Conservation (phyloP, 192 early-diverging fungal genomes). For the Coemansia sp. region DNA sequence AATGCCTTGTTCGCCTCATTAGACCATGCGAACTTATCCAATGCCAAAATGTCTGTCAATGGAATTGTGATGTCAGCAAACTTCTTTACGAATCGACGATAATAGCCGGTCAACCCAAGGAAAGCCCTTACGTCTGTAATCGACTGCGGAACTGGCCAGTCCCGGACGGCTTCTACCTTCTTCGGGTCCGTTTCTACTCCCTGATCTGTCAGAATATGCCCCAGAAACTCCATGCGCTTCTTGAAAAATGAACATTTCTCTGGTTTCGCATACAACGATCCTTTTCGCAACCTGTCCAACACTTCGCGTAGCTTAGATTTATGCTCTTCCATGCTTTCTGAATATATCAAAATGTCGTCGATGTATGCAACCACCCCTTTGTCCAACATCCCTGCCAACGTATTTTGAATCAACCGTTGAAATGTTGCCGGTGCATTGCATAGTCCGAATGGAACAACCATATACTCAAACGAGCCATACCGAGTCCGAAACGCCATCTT, state of each 20-base stretch:
- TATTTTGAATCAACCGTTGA: constrained; percentile 54
- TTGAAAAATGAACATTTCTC: background rate
- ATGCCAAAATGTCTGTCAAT: constrained; percentile 7
- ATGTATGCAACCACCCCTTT: constrained; percentile 42
- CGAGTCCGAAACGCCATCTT: constrained; percentile 54
- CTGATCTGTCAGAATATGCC: constrained; percentile 1
- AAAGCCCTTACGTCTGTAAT: background rate
- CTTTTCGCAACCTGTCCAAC: background rate
- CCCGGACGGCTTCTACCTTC: constrained; percentile 5
- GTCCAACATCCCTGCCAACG: constrained; percentile 44
- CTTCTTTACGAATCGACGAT: constrained; percentile 4
- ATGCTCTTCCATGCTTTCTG: constrained; percentile 12
- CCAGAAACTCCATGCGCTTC: background rate
- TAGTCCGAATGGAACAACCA: constrained; percentile 64
- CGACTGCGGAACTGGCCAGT: background rate
- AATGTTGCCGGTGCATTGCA: constrained; percentile 62
- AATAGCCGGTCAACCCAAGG: background rate
- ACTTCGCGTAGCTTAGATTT: constrained; percentile 1
- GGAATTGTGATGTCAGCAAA: background rate
- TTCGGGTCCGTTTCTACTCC: constrained; percentile 1
- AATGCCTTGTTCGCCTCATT: background rate
- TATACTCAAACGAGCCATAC: constrained; percentile 54
- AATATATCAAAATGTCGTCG: constrained; percentile 46
- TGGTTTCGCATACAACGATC: constrained; percentile 1
- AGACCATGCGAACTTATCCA: constrained; percentile 6